Percentiles rank a stretch among this genome's conserved stretches.
Evolutionary conservation across 768 basidiomycete genomes (phyloP).

Genomic region (Xerocomus potaroensis): DNA sequence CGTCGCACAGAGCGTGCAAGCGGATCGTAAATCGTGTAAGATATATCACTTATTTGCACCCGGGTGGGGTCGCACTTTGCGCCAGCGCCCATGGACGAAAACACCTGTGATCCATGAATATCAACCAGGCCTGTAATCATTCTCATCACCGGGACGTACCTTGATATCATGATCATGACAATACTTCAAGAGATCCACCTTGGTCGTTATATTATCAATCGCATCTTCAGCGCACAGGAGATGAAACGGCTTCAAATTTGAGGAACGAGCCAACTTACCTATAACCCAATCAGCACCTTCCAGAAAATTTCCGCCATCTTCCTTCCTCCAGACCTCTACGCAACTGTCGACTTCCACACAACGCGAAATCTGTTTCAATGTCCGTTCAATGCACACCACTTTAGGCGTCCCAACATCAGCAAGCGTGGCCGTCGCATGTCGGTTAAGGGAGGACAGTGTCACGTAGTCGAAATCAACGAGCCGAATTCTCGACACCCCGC

Average conservation of each 20-base stretch:
- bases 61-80: conserved; percentile 94
- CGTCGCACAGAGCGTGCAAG: conserved; percentile 87
- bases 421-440: conserved; percentile 88
- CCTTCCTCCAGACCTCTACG: conserved; percentile 84
- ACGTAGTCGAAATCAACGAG: conserved; percentile 97
- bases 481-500: conserved; percentile 71
- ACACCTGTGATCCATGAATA: conserved; percentile 59
- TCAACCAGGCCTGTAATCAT: background rate
- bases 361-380: conserved; percentile 68
- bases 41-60: conserved; percentile 94
- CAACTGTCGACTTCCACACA: conserved; percentile 85
- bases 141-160: conserved; percentile 47
- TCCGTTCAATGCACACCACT: conserved; percentile 69
- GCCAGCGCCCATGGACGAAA: conserved; percentile 96
- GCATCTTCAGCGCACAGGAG: conserved; percentile 55
- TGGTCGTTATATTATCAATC: conserved; percentile 96
- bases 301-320: conserved; percentile 66
- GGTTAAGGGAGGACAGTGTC: conserved; percentile 89
- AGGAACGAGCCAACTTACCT: conserved; percentile 45
- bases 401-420: conserved; percentile 93
- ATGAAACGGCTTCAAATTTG: conserved; percentile 4
- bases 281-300: conserved; percentile 93
- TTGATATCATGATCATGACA: conserved; percentile 79
- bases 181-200: conserved; percentile 89
- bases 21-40: conserved; percentile 88